A percentile compares a stretch with the other conserved stretches of the same genome.
These are phyloP conservation scores for Amylocystis lapponica DNA, from an alignment of 768 basidiomycete species.

Conservation along the genomic window DNA sequence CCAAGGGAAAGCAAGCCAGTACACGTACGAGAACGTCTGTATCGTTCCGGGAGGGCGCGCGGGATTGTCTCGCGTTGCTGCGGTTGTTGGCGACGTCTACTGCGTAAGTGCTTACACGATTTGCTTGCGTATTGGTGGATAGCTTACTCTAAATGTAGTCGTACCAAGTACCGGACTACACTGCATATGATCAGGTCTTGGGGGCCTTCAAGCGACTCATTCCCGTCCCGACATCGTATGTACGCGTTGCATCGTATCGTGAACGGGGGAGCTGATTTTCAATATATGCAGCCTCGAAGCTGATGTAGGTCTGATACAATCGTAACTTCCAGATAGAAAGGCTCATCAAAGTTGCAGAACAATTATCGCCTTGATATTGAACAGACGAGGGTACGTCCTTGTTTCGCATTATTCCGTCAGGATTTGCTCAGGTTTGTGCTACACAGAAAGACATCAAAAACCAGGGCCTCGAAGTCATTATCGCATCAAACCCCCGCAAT, in stretches of 20 bases:
- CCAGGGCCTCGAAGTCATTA: conserved; percentile 79
- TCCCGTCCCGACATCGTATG: conserved; percentile 85
- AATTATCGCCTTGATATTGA: conserved; percentile 74
- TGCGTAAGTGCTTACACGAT: conserved; percentile 26
- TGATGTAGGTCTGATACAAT: conserved; percentile 32
- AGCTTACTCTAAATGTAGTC: conserved; percentile 36
- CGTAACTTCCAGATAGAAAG: too few relatives aligned
- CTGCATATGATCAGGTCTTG: conserved; percentile 79
- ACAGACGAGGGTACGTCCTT: conserved; percentile 45
- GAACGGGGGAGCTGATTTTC: neutral
- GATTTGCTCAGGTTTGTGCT: neutral
- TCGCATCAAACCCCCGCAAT: conserved; percentile 94
- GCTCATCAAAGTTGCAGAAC: neutral
- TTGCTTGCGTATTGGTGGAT: conserved; percentile 1
- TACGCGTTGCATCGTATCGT: conserved; percentile 4
- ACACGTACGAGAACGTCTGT: conserved; percentile 89
- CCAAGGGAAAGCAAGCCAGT: conserved; percentile 72
- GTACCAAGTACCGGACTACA: conserved; percentile 91
- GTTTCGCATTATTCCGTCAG: neutral
- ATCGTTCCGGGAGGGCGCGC: conserved; percentile 94
- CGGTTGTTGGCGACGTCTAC: conserved; percentile 88
- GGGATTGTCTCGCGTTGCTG: conserved; percentile 85
- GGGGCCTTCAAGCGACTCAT: conserved; percentile 86
- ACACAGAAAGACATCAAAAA: conserved; percentile 68
- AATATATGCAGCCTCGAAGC: conserved; percentile 36